Base-by-base conservation (phyloP, 805 yeast genomes). In the Kuraishia ogatae region DNA sequence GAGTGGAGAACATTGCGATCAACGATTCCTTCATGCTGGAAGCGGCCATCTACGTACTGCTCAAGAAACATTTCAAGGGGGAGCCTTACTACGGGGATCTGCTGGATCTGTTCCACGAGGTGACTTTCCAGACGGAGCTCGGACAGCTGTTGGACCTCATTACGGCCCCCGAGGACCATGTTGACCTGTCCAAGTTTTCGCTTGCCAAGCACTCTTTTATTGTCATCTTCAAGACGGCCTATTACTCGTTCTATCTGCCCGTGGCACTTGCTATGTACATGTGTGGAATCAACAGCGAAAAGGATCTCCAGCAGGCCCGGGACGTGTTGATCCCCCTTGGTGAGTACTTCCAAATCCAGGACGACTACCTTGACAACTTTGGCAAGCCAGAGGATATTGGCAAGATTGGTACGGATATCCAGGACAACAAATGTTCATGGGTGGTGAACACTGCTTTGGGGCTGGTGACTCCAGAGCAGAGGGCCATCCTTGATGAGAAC, bases 391-490 rank as follows among this genome's bases (percentile, higher is more conserved):
- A 89, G 68, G 90, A 93, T 66, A 94, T 92, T 67, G 99, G 99
- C 60, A 94, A 94, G 79, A 90, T 94, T 63, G 99, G 99, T 62
- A 94, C 99, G 57, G 99, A 94, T 71, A 94, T 94, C 67, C 88
- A 88, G 75, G 99, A 94, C 74, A 94, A 94, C 82, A 94, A 94
- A 74, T 94, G 99, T 73, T 88, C 97, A 50, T 94, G 99, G 99
- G 84, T 94, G 55, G 81, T 94, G 65, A 94, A 94, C 78, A 88
- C 89, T 63, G 99, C 99, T 7, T 81, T 94, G 64, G 80, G 85
- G 69, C 74, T 84, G 61, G 93, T 82, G 54, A 78, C 81, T 26
- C 82, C 90, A 48, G 94, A 84, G 60, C 97, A 94, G 76, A 87
- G 97, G 72, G 71, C 77, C 61, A 57, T 87, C 2, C 80, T 94